A percentile compares a stretch with the other conserved stretches of the same genome.
phyloP scores from a whole-genome alignment of 83 land plant species.

The Picea engelmannii region DNA sequence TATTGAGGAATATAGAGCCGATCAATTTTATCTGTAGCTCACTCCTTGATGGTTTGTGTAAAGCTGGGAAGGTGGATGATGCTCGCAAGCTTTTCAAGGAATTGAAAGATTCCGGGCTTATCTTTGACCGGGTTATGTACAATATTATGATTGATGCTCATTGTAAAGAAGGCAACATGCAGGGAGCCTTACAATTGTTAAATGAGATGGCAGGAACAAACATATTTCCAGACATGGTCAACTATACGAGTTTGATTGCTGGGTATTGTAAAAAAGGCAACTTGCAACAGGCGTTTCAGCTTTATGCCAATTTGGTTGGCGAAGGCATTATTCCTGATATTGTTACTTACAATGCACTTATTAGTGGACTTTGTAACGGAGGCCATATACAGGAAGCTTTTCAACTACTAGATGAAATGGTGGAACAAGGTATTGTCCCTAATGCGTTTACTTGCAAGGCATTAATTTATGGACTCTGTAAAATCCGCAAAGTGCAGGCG shows the following conservation, averaged over 20 bases:
- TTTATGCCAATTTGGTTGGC: constrained; percentile 25
- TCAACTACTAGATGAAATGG: constrained; percentile 24
- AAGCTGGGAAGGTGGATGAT: constrained; percentile 24
- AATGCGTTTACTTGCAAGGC: constrained; percentile 22
- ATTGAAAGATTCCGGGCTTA: constrained; percentile 25
- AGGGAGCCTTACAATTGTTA: constrained; percentile 36
- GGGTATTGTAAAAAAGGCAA: constrained; percentile 45
- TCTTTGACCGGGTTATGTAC: constrained; percentile 38
- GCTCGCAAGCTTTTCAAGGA: constrained; percentile 31
- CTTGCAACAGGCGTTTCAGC: constrained; percentile 31
- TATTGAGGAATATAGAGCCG: constrained; percentile 32
- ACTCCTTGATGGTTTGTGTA: constrained; percentile 31
- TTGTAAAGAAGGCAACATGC: constrained; percentile 42
- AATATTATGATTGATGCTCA: constrained; percentile 41
- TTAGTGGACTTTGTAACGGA: constrained; percentile 22
- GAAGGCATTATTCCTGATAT: constrained; percentile 25
- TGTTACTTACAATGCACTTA: constrained; percentile 27
- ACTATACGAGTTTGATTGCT: constrained; percentile 49
- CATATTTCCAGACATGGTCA: constrained; percentile 32
- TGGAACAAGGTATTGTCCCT: constrained; percentile 24
- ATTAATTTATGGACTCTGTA: constrained; percentile 37
- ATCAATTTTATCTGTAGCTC: constrained; percentile 30
- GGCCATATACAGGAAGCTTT: constrained; percentile 34
- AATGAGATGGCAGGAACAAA: constrained; percentile 34
- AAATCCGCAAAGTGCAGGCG: constrained; percentile 32